Conservation (phyloP, 805 yeast species). For the Saccharomycopsis sp. region DNA sequence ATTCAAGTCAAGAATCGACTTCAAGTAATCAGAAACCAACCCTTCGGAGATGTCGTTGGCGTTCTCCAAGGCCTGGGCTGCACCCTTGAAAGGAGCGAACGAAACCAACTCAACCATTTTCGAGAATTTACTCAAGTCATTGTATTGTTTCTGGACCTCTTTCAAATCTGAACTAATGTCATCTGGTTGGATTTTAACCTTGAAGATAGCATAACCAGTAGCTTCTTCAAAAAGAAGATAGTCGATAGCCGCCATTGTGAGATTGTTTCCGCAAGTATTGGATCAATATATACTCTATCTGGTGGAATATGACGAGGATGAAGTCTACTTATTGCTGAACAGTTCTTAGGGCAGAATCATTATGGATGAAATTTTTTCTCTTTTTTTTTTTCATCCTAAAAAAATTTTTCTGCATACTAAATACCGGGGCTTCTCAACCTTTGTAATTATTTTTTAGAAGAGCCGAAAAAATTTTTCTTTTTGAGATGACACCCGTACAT, state of each 20-base stretch:
- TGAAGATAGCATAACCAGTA: slow-evolving; percentile 95
- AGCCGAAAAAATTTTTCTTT: slow-evolving; percentile 7
- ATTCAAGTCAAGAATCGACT: slow-evolving; percentile 82
- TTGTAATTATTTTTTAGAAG: not conserved
- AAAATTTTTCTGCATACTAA: not conserved
- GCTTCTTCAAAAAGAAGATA: slow-evolving; percentile 96
- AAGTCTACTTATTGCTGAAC: not conserved
- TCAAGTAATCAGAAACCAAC: slow-evolving; percentile 85
- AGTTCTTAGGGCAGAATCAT: not conserved
- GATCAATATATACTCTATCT: not conserved
- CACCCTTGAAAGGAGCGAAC: slow-evolving; percentile 98
- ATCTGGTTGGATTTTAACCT: slow-evolving; percentile 90
- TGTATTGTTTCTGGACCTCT: slow-evolving; percentile 89
- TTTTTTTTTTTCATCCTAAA: not conserved
- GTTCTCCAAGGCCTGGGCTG: slow-evolving; percentile 97
- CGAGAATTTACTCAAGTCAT: slow-evolving; percentile 80
- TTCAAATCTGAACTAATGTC: slow-evolving; percentile 84
- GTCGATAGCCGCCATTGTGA: slow-evolving; percentile 35
- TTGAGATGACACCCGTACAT: slow-evolving; percentile 3
- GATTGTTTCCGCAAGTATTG: not conserved
- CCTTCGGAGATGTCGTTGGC: slow-evolving; percentile 98
- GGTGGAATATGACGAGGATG: not conserved
- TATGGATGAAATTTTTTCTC: slow-evolving; percentile 1
- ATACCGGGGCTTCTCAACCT: not conserved
- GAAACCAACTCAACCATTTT: slow-evolving; percentile 90